A percentile compares a stretch with the other conserved stretches of the same genome.
Conservation (phyloP, 345 rosid species). For the Dimocarpus longan region DNA sequence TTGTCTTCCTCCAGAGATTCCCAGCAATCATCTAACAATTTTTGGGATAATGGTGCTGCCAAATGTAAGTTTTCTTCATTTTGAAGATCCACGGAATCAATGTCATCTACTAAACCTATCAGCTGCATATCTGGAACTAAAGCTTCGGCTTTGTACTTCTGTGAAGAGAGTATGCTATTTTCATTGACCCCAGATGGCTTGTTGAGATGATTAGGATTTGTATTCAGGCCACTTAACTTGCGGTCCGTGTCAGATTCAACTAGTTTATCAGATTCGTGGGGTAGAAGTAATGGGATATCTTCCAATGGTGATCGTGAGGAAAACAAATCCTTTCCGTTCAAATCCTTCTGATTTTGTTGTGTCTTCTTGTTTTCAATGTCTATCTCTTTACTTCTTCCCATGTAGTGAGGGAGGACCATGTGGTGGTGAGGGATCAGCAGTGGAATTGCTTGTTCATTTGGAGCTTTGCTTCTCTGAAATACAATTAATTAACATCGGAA, state of each 20-base stretch:
- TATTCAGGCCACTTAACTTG: slow-evolving; percentile 18
- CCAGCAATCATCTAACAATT: slow-evolving; percentile 44
- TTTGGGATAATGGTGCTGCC: slow-evolving; percentile 16
- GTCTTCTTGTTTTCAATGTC: slow-evolving; percentile 44
- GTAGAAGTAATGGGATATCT: slow-evolving; percentile 86
- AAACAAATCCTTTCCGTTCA: slow-evolving; percentile 45
- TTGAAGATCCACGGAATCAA: slow-evolving; percentile 29
- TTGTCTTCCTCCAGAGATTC: slow-evolving; percentile 39
- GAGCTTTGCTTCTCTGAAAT: slow-evolving; percentile 85
- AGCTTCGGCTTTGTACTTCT: slow-evolving; percentile 30
- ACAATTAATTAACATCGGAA: slow-evolving; percentile 16
- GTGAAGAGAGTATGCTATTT: slow-evolving; percentile 23
- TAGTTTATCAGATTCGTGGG: slow-evolving; percentile 62
- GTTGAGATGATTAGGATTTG: slow-evolving; percentile 11
- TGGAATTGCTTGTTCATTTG: slow-evolving; percentile 77
- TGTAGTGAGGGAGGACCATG: slow-evolving; percentile 96
- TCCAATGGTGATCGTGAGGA: slow-evolving; percentile 59
- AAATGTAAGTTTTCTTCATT: slow-evolving; percentile 22
- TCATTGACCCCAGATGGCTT: slow-evolving; percentile 14
- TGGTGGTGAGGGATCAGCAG: slow-evolving; percentile 91
- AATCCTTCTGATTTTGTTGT: slow-evolving; percentile 37
- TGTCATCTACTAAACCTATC: slow-evolving; percentile 25
- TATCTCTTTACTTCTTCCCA: slow-evolving; percentile 69
- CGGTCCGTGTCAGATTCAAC: slow-evolving; percentile 23
- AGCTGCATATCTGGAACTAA: slow-evolving; percentile 30